Evolutionary conservation across 1,139 yeast species (phyloP).

Genomic region (Zygoascus meyerae): DNA sequence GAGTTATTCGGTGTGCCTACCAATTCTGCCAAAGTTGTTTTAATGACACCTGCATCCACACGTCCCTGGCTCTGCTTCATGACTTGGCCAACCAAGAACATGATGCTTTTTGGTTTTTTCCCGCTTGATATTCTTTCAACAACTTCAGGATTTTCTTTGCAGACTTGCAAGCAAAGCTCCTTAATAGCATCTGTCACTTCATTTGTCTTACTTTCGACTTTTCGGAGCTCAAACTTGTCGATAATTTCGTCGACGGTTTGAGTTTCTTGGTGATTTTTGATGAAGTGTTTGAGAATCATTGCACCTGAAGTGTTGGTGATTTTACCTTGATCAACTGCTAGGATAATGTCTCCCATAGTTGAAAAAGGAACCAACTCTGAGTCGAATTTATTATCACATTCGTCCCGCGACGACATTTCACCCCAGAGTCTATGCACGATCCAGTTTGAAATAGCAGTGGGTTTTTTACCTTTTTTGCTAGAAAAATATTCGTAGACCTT

Average conservation of each 20-base stretch:
- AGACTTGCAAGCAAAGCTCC: constrained; percentile 48
- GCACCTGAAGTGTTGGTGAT: constrained; percentile 60
- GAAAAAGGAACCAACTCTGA: constrained; percentile 34
- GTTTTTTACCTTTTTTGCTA: constrained; percentile 18
- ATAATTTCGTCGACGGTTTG: constrained; percentile 42
- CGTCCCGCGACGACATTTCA: constrained; percentile 36
- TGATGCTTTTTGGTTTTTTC: constrained; percentile 56
- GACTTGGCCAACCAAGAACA: constrained; percentile 76
- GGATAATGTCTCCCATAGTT: constrained; percentile 42
- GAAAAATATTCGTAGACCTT: constrained; percentile 35
- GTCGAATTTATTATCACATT: constrained; percentile 44
- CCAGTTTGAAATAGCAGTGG: constrained; percentile 62
- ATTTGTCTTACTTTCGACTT: constrained; percentile 29
- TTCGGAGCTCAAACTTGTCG: constrained; percentile 48
- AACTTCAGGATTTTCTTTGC: constrained; percentile 49
- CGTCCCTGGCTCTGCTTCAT: constrained; percentile 71
- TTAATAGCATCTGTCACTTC: constrained; percentile 43
- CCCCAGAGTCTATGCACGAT: constrained; percentile 78
- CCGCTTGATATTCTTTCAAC: constrained; percentile 54
- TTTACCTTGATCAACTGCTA: constrained; percentile 35
- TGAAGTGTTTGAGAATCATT: constrained; percentile 52
- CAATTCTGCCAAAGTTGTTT: constrained; percentile 10
- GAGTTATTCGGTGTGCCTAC: background rate
- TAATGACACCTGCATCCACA: constrained; percentile 23
- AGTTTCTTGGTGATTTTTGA: constrained; percentile 37